Evolutionary conservation across 495 filamentous ascomycete species (phyloP), one percentile per base, ranked within the genome.

Genomic region (Achaetomiella virescens): DNA sequence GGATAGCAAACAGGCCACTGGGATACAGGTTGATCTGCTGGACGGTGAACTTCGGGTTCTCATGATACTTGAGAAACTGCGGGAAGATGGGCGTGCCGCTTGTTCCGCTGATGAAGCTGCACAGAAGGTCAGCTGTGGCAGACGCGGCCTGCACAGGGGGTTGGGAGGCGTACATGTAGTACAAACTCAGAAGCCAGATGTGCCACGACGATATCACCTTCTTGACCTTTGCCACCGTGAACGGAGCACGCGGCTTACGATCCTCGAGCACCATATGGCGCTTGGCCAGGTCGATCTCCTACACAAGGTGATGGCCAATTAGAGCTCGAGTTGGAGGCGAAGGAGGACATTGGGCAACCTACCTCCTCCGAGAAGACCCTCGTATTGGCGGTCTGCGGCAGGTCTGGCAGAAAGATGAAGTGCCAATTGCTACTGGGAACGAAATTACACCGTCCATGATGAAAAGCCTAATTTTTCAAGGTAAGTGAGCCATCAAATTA

Each of bases 361-460:
- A 40, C 71, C 20, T 71, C 70, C 25, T 63, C 55, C 0, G 55
- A 66, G 24, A 78, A 76, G 58, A 66, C 75, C 74, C 78, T 83
- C 11, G 80, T 78, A 24, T 66, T 21, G 11, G 40, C n/a, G 4
- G 18, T 24, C 20, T 44, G 7, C 9, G 41, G 41, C 8, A 44
- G 41, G 21, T 44, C 20, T 2, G 41, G 41, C 8, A 44, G 20
- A 44, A 44, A 44, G 7, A 22, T 2, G 20, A 11, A 44, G 41
- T 80, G 6, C 72, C 72, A 11, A 86, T 76, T 47, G 72, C 69
- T 15, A 78, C 67, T 4, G 77, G 75, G 10, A 78, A 59, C 1
- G 69, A 72, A 42, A 78, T 73, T 20, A 69, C 62, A 18, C 72
- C 72, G 65, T 78, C 71, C 35, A 79, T 71, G 45, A 79, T 76